Conservation (phyloP, 2,329 filamentous ascomycete genomes). For the Monascus ruber region DNA sequence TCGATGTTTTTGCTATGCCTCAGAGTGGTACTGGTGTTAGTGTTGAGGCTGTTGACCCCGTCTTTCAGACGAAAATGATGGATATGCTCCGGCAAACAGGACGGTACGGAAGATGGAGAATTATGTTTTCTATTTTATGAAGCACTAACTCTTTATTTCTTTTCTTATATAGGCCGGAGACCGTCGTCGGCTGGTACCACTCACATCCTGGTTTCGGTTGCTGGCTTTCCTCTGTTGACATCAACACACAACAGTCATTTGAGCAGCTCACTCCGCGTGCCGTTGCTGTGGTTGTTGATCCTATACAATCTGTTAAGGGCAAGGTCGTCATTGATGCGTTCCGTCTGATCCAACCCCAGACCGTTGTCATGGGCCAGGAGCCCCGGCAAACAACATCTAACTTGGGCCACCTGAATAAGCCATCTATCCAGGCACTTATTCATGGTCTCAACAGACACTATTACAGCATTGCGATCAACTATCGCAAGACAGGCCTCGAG, state of each 20-base stretch:
- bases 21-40: constrained; percentile 97
- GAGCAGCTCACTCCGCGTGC: constrained; percentile 95
- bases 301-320: constrained; percentile 98
- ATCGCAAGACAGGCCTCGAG: constrained; percentile 91
- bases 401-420: constrained; percentile 95
- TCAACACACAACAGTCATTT: constrained; percentile 99
- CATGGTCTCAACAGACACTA: constrained; percentile 97
- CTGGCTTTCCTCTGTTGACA: constrained; percentile 97
- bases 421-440: constrained; percentile 97
- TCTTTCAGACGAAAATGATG: constrained; percentile 99
- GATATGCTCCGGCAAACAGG: constrained; percentile 98
- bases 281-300: constrained; percentile 94
- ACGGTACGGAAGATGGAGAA: constrained; percentile 46
- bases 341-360: constrained; percentile 95
- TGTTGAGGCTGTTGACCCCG: constrained; percentile 94
- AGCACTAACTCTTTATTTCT: constrained; percentile 5
- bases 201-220: constrained; percentile 98
- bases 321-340: constrained; percentile 99
- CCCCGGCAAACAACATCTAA: constrained; percentile 97
- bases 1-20: constrained; percentile 98
- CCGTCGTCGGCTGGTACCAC: constrained; percentile 98
- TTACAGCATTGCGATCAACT: constrained; percentile 98
- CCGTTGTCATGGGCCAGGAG: constrained; percentile 94
- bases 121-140: neutral
- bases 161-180: constrained; percentile 59